Percentiles rank a stretch among this genome's conserved stretches.
Conservation (phyloP, 129 eudicot species). For the Flaveria brownii region DNA sequence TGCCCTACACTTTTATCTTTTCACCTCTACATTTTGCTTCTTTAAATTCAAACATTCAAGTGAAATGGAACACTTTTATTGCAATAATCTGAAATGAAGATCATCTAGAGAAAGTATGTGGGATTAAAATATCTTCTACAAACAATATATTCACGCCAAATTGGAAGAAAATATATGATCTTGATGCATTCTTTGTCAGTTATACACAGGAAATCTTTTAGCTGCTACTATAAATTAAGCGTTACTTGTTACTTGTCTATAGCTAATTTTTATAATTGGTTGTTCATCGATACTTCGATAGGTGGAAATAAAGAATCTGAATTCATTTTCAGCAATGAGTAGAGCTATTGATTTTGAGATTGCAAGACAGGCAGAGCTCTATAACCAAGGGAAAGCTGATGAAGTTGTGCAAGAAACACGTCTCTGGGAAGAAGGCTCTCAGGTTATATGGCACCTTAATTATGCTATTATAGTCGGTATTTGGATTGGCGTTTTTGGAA, state of each 20-base stretch:
- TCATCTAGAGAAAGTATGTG: not conserved
- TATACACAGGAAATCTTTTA: not conserved
- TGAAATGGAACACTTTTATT: not conserved
- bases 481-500: not conserved
- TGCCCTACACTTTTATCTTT: not conserved
- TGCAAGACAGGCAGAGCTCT: slow-evolving; percentile 70
- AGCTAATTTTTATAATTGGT: slow-evolving; percentile 19
- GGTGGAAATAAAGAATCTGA: slow-evolving; percentile 95
- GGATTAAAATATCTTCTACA: slow-evolving; percentile 9
- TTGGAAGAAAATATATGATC: not conserved
- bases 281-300: slow-evolving; percentile 41
- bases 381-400: slow-evolving; percentile 61
- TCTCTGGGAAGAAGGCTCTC: slow-evolving; percentile 95
- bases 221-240: not conserved
- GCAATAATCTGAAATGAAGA: not conserved
- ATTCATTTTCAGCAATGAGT: slow-evolving; percentile 86
- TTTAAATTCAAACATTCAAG: not conserved
- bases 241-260: slow-evolving; percentile 6
- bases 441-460: slow-evolving; percentile 49
- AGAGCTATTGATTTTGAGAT: slow-evolving; percentile 97
- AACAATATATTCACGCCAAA: not conserved
- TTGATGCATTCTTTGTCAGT: not conserved
- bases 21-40: not conserved
- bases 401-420: slow-evolving; percentile 95
- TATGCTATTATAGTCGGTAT: not conserved